Evolutionary conservation across 108 stramenopile genomes (phyloP), one percentile per base, ranked within the genome.

Genomic region (Fragilariopsis cylindrus): DNA sequence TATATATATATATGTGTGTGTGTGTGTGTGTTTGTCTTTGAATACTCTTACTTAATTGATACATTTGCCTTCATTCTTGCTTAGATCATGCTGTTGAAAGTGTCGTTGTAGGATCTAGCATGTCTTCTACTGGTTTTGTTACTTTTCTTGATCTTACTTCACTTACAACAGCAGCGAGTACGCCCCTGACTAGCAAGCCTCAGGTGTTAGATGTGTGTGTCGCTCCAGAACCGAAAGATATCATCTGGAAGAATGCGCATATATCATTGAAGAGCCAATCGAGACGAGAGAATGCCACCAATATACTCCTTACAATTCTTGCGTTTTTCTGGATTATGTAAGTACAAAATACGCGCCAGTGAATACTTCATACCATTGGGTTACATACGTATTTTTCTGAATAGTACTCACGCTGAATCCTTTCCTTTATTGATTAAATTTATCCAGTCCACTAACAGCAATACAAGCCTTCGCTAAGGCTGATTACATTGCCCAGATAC

Each of bases 51-150:
- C 60, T 40, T 71, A 39, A 69, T 50, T 16, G 48, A 54, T 54
- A 11, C n/a, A 11, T 40, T 75, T 13, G 57, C 68, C 16, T 18
- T 66, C 57, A 72, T 60, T 13, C 49, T 2, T 44, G 48, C 9
- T 18, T 56, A 79, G 79, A 80, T 69, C 69, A 80, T n/a, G 70
- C 84, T 4, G 41, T 81, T 58, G 84, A 76, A 57, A 74, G 80
- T 57, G 89, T 93, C 12, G 43, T 63, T 8, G 75, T 89, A 62
- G 90, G 88, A 15, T 71, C 78, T 3, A 96, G 86, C 65, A 92
- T 94, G 92, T 90, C 90, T 5, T 87, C 87, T 16, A 96, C 93
- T 8, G 96, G 93, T 5, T 97, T 95, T 74, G 86, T 97, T 52
- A 97, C 96, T 19, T 95, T 97, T 76, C 80, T 80, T 39, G 93